Conservation (phyloP, 768 basidiomycete species). For the Termitomyces heimii region DNA sequence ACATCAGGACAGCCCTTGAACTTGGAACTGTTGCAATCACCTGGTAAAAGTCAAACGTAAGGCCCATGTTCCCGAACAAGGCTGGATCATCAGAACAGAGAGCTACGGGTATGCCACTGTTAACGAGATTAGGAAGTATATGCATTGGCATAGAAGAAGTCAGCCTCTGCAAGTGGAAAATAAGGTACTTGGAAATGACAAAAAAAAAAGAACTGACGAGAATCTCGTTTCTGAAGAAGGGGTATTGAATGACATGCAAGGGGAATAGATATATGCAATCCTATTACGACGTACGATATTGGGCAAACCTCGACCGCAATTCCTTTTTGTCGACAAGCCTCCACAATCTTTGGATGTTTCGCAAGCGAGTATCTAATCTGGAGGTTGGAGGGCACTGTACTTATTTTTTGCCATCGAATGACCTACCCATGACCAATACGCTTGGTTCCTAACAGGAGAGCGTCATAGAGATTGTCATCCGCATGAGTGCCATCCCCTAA, state of each 20-base stretch:
- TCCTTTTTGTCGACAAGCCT: conserved; percentile 53
- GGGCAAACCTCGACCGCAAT: conserved; percentile 76
- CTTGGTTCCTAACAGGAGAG: conserved; percentile 71
- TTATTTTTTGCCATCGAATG: not conserved
- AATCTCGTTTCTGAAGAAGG: conserved; percentile 56
- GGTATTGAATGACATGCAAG: not conserved
- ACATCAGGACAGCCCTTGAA: not conserved
- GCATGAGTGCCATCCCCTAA: conserved; percentile 67
- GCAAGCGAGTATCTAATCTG: conserved; percentile 57
- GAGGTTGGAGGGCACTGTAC: not conserved
- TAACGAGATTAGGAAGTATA: conserved; percentile 65
- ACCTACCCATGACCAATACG: conserved; percentile 76
- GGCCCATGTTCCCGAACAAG: conserved; percentile 71
- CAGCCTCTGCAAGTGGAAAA: conserved; percentile 40
- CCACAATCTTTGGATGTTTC: conserved; percentile 70
- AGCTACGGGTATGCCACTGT: conserved; percentile 66
- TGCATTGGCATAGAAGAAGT: conserved; percentile 80
- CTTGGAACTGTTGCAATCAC: conserved; percentile 22
- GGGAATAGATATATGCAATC: not conserved
- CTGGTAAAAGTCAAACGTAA: conserved; percentile 78
- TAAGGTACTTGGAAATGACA: not conserved
- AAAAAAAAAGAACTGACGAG: conserved; percentile 32
- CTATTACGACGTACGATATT: conserved; percentile 54
- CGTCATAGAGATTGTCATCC: conserved; percentile 74
- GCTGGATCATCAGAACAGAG: conserved; percentile 74